Evolutionary conservation across 176 grass and related monocot genomes (phyloP).

Genomic region (Musa schizocarpa): DNA sequence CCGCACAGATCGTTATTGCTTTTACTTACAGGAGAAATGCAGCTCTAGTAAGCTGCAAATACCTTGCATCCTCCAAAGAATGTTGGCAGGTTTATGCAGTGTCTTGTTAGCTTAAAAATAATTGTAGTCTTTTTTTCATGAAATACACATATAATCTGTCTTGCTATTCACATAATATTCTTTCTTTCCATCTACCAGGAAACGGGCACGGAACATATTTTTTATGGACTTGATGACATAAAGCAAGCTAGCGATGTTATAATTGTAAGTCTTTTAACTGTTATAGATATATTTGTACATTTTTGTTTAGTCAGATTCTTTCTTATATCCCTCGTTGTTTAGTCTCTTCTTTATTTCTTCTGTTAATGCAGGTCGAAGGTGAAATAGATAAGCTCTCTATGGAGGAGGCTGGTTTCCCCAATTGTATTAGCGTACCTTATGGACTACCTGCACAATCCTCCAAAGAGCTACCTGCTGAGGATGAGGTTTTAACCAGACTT

Average conservation of each 20-base stretch:
- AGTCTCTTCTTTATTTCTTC: slow-evolving; percentile 8
- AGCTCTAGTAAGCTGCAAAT: slow-evolving; percentile 76
- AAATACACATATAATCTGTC: not conserved
- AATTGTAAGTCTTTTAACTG: slow-evolving; percentile 58
- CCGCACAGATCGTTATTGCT: slow-evolving; percentile 66
- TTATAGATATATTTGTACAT: not conserved
- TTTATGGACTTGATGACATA: slow-evolving; percentile 97
- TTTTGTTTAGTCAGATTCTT: not conserved
- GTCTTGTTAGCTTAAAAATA: slow-evolving; percentile 2
- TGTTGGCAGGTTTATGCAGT: slow-evolving; percentile 61
- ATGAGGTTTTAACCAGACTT: slow-evolving; percentile 43
- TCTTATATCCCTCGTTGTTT: slow-evolving; percentile 8
- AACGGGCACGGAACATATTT: slow-evolving; percentile 59
- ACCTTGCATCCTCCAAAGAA: slow-evolving; percentile 56
- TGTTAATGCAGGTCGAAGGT: slow-evolving; percentile 57
- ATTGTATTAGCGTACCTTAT: slow-evolving; percentile 90
- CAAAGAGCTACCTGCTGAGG: slow-evolving; percentile 35
- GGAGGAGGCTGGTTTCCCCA: slow-evolving; percentile 82
- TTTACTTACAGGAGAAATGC: slow-evolving; percentile 73
- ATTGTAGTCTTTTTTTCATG: not conserved
- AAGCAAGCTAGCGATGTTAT: slow-evolving; percentile 55
- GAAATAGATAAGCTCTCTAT: slow-evolving; percentile 99
- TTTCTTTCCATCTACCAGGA: slow-evolving; percentile 48
- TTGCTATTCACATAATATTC: not conserved
- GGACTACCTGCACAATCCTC: slow-evolving; percentile 47